A percentile compares a stretch with the other conserved stretches of the same genome.
phyloP scores from a whole-genome alignment of 192 early-diverging fungal species.

The Phlyctochytrium arcticum region DNA sequence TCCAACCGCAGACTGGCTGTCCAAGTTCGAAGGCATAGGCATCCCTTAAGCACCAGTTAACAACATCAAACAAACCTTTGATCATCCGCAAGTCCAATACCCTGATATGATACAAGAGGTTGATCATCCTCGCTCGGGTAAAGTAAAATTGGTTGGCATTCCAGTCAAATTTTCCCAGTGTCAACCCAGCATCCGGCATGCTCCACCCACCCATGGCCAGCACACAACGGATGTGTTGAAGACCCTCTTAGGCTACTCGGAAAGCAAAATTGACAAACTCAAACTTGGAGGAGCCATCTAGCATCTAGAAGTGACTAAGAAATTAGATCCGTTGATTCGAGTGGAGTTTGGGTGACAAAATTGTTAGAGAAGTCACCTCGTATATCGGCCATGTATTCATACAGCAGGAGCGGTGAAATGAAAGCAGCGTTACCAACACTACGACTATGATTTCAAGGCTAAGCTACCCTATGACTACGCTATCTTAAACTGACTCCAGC shows the following conservation, averaged over 20 bases:
- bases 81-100: constrained; percentile 51
- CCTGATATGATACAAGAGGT: constrained; percentile 68
- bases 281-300: constrained; percentile 1
- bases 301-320: no score
- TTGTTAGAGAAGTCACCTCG: no score
- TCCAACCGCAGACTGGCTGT: constrained; percentile 61
- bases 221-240: constrained; percentile 82
- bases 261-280: constrained; percentile 47
- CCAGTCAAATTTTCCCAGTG: constrained; percentile 77
- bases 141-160: constrained; percentile 68
- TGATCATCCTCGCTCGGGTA: constrained; percentile 76
- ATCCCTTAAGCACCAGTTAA: constrained; percentile 83
- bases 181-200: constrained; percentile 56
- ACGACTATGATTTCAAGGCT: no score
- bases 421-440: no score
- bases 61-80: constrained; percentile 70
- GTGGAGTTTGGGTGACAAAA: no score
- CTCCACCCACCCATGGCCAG: constrained; percentile 82
- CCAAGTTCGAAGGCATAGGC: constrained; percentile 58
- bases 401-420: no score
- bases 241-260: constrained; percentile 59
- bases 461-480: no score
- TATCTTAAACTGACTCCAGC: no score
- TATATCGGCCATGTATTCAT: no score
- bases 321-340: no score